Conservation (phyloP, 2,329 filamentous ascomycete genomes). For the Tolypocladium ovalisporum region DNA sequence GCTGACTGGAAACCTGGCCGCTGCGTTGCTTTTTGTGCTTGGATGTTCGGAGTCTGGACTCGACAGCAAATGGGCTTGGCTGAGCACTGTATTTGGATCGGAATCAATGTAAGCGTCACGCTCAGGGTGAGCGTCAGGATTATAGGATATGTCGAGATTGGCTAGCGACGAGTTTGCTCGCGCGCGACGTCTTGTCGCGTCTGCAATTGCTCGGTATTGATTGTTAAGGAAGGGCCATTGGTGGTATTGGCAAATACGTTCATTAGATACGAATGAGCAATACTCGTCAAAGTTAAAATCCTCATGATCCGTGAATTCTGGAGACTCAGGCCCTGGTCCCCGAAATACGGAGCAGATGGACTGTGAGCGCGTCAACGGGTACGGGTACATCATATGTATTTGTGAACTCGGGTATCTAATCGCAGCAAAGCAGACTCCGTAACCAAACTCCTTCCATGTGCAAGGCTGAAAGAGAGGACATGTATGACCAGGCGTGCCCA, state of each 20-base stretch:
- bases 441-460: not conserved
- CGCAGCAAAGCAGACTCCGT: not conserved
- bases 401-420: conserved; percentile 1
- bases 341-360: not conserved
- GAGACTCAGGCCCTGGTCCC: not conserved
- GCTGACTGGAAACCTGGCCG: not conserved
- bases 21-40: conserved; percentile 3
- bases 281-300: no score
- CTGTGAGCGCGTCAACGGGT: no score
- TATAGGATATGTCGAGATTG: not conserved
- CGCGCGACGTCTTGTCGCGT: not conserved
- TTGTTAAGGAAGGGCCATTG: not conserved
- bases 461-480: not conserved
- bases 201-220: not conserved
- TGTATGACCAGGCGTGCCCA: not conserved
- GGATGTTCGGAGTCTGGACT: conserved; percentile 18
- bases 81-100: not conserved
- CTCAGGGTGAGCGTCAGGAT: not conserved
- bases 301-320: not conserved
- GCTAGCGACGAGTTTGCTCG: not conserved
- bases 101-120: not conserved
- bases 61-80: not conserved
- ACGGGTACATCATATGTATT: not conserved
- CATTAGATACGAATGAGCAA: no score
- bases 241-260: no score